Conservation (phyloP, 805 yeast species). For the Hanseniaspora clermontiae region DNA sequence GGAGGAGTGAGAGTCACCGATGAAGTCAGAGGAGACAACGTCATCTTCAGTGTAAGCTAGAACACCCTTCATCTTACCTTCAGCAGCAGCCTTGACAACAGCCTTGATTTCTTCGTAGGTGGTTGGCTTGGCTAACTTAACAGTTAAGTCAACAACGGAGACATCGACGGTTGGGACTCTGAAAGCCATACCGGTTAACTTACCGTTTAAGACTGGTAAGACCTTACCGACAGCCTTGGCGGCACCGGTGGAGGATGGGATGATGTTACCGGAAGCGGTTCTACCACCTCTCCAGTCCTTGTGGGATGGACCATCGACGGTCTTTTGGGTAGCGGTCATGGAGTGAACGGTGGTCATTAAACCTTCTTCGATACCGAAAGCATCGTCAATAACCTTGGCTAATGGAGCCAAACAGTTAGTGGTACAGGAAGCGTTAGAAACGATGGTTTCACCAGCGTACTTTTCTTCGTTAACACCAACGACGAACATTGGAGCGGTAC, state of each 20-base stretch:
- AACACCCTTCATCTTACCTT: constrained; percentile 49
- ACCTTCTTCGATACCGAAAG: constrained; percentile 59
- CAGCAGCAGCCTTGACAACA: constrained; percentile 46
- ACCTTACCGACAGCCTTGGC: constrained; percentile 69
- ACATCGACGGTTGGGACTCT: constrained; percentile 67
- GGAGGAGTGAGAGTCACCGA: constrained; percentile 49
- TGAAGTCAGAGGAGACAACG: constrained; percentile 59
- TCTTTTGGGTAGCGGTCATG: constrained; percentile 60
- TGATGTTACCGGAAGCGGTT: constrained; percentile 63
- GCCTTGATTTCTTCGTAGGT: constrained; percentile 53
- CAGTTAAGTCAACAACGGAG: constrained; percentile 60
- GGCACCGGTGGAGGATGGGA: constrained; percentile 67
- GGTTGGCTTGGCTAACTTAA: constrained; percentile 44
- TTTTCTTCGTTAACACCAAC: constrained; percentile 55
- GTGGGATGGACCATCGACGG: constrained; percentile 67
- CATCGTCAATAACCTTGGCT: constrained; percentile 55
- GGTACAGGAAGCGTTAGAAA: constrained; percentile 63
- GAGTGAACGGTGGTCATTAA: constrained; percentile 66
- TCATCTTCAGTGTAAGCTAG: constrained; percentile 60
- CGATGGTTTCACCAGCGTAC: constrained; percentile 46
- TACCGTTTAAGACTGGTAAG: constrained; percentile 58
- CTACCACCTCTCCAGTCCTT: constrained; percentile 76
- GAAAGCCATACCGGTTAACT: constrained; percentile 61
- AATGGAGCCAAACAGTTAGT: constrained; percentile 66
- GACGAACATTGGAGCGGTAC: constrained; percentile 63